phyloP scores from a whole-genome alignment of 169 alveolate species.

The Eimeria brunetti region DNA sequence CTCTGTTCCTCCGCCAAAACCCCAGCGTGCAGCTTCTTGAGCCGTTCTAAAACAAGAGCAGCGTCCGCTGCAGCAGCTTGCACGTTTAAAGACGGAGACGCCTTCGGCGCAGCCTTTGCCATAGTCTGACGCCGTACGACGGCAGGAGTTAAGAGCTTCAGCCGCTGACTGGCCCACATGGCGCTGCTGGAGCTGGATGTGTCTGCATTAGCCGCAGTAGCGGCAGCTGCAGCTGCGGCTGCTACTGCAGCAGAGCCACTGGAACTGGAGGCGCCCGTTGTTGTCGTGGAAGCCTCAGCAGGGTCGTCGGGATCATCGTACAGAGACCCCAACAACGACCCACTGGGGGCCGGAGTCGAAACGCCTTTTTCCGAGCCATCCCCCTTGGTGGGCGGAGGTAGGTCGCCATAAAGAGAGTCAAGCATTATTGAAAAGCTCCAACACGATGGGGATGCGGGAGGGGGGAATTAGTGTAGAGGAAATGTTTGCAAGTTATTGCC shows the following conservation, averaged over 20 bases:
- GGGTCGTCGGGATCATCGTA: slow-evolving; percentile 81
- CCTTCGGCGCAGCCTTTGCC: slow-evolving; percentile 64
- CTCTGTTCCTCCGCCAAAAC: slow-evolving; percentile 38
- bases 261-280: slow-evolving; percentile 38
- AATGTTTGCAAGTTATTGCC: background rate
- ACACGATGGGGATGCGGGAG: background rate
- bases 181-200: slow-evolving; percentile 5
- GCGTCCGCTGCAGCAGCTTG: slow-evolving; percentile 73
- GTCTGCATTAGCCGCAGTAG: slow-evolving; percentile 42
- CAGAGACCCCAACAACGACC: slow-evolving; percentile 79
- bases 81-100: slow-evolving; percentile 45
- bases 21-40: slow-evolving; percentile 63
- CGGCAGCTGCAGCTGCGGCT: slow-evolving; percentile 63
- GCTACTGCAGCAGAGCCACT: slow-evolving; percentile 40
- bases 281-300: slow-evolving; percentile 5
- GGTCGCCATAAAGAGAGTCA: slow-evolving; percentile 87
- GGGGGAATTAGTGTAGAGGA: background rate
- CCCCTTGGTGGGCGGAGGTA: slow-evolving; percentile 86
- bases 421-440: slow-evolving; percentile 63
- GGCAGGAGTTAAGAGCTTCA: slow-evolving; percentile 79
- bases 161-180: slow-evolving; percentile 79
- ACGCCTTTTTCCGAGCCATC: slow-evolving; percentile 56
- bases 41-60: slow-evolving; percentile 58
- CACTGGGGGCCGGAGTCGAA: slow-evolving; percentile 50
- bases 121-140: slow-evolving; percentile 76